These are phyloP conservation scores for Pholiota conissans DNA, from an alignment of 768 basidiomycete genomes.

Conservation along the genomic window DNA sequence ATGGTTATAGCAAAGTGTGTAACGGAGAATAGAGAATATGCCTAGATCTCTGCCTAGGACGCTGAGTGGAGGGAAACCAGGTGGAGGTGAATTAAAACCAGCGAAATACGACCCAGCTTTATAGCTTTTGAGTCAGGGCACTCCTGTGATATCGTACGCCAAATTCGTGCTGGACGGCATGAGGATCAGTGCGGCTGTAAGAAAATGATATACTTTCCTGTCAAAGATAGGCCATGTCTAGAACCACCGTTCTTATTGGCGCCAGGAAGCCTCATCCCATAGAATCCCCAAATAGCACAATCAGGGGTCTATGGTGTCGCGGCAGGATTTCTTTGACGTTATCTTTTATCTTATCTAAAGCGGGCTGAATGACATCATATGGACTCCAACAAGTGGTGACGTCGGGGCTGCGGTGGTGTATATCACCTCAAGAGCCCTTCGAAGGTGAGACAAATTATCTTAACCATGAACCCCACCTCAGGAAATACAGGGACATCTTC, in stretches of 20 bases:
- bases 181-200: neutral
- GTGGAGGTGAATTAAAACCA: neutral
- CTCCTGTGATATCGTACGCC: neutral
- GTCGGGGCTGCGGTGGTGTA: too few species aligned
- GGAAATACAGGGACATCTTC: neutral
- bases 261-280: neutral
- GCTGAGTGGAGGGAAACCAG: neutral
- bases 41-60: neutral
- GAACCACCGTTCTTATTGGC: conserved; percentile 1
- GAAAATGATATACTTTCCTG: neutral
- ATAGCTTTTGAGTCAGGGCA: conserved; percentile 6
- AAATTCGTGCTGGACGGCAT: conserved; percentile 7
- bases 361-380: neutral
- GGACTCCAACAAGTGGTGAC: neutral
- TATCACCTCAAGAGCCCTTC: neutral
- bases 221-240: conserved; percentile 9
- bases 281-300: neutral
- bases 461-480: conserved; percentile 6
- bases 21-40: neutral
- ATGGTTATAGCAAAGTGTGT: neutral
- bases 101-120: neutral
- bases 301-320: neutral
- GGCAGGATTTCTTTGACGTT: neutral
- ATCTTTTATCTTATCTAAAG: neutral
- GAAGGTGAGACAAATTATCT: neutral